Percentiles rank a stretch among this genome's conserved stretches.
Evolutionary conservation across 2,329 filamentous ascomycete species (phyloP).

Genomic region (Fusarium xyrophilum): DNA sequence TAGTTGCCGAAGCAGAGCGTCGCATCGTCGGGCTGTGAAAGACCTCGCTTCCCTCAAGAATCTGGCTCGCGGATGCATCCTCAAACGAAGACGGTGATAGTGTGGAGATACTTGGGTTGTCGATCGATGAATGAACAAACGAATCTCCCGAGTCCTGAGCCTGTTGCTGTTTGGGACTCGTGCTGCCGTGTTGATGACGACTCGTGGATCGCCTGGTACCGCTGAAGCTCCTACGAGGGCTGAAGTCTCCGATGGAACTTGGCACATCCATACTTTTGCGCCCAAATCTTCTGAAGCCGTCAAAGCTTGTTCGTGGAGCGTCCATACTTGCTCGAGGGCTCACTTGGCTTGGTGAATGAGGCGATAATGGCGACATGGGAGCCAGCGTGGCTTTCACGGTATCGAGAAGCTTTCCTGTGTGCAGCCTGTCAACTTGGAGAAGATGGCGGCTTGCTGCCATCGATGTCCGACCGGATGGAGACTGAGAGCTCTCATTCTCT

Average conservation of each 20-base stretch:
- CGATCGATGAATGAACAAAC: slow-evolving; percentile 73
- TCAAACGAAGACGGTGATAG: slow-evolving; percentile 73
- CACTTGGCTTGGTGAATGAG: slow-evolving; percentile 48
- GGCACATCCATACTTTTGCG: slow-evolving; percentile 62
- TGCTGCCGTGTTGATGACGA: slow-evolving; percentile 43
- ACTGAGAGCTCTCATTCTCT: slow-evolving; percentile 21
- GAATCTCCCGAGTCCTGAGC: slow-evolving; percentile 66
- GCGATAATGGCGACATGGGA: slow-evolving; percentile 58
- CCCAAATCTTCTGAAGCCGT: slow-evolving; percentile 56
- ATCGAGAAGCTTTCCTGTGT: slow-evolving; percentile 57
- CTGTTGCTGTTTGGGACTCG: slow-evolving; percentile 52
- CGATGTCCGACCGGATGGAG: slow-evolving; percentile 23
- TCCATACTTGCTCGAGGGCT: slow-evolving; percentile 66
- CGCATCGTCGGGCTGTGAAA: slow-evolving; percentile 80
- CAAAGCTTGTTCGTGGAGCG: slow-evolving; percentile 59
- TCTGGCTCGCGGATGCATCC: slow-evolving; percentile 89
- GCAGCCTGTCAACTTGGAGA: slow-evolving; percentile 43
- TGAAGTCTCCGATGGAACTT: slow-evolving; percentile 51
- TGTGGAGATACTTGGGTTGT: slow-evolving; percentile 76
- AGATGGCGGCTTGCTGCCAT: slow-evolving; percentile 44
- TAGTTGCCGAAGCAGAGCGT: slow-evolving; percentile 53
- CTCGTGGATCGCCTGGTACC: slow-evolving; percentile 61
- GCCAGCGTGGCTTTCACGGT: slow-evolving; percentile 68
- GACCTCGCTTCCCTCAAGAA: slow-evolving; percentile 83
- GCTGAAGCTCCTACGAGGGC: slow-evolving; percentile 68